phyloP scores from a whole-genome alignment of 306 rosid species.

The Trichosanthes truncata region DNA sequence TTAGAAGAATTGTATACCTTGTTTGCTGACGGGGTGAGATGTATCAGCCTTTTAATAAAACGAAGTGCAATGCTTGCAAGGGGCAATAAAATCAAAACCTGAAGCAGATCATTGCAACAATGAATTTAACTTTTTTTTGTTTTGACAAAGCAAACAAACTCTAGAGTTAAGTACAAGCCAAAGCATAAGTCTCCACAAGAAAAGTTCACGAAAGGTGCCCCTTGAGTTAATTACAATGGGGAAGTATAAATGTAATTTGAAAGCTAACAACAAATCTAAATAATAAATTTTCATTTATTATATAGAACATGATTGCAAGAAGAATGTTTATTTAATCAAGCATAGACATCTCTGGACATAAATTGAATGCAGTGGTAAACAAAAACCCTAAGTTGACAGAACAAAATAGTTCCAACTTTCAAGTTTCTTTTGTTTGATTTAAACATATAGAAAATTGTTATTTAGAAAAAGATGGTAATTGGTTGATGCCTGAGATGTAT shows the following conservation, averaged over 20 bases:
- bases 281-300: background rate
- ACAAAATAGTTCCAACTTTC: background rate
- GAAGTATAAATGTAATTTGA: background rate
- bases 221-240: background rate
- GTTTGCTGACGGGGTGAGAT: constrained; percentile 64
- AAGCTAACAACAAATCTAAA: background rate
- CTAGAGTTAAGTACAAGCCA: background rate
- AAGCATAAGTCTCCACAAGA: background rate
- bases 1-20: constrained; percentile 40
- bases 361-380: background rate
- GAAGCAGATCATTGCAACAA: constrained; percentile 16
- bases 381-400: background rate
- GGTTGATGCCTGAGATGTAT: background rate
- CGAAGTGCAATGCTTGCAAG: constrained; percentile 52
- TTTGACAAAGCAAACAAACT: background rate
- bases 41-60: constrained; percentile 76
- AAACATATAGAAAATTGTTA: background rate
- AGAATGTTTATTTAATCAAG: background rate
- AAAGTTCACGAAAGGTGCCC: background rate
- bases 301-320: background rate
- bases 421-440: background rate
- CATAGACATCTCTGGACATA: background rate
- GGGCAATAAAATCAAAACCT: constrained; percentile 85
- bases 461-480: background rate
- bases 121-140: background rate